A percentile compares a stretch with the other conserved stretches of the same genome.
Evolutionary conservation across 164 flowering plant genomes (phyloP).

Genomic region (Magnolia officinalis): DNA sequence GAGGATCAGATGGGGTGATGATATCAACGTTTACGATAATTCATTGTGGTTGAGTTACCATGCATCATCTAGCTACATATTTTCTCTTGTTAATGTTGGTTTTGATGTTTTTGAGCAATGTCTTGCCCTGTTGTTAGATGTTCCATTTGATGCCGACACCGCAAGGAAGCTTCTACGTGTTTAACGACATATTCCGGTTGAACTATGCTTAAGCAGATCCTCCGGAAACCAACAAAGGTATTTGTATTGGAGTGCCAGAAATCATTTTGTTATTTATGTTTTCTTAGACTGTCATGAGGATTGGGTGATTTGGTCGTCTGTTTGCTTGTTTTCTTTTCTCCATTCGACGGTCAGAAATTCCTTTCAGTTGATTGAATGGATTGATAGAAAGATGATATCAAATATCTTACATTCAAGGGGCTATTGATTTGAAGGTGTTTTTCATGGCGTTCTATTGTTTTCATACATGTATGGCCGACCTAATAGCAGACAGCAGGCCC

Average conservation of each 20-base stretch:
- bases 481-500: too few relatives aligned
- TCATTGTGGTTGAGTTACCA: too few relatives aligned
- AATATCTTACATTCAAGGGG: not conserved
- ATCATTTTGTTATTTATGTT: not conserved
- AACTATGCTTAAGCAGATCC: constrained; percentile 49
- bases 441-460: not conserved
- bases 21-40: not conserved
- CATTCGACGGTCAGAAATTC: not conserved
- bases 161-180: constrained; percentile 61
- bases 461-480: not conserved
- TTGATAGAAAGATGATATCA: not conserved
- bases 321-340: not conserved
- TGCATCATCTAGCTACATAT: not conserved
- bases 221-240: not conserved
- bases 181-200: constrained; percentile 72
- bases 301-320: not conserved
- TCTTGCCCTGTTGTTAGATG: constrained; percentile 35
- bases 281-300: not conserved
- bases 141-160: constrained; percentile 80
- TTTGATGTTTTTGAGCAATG: not conserved
- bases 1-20: not conserved
- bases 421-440: not conserved
- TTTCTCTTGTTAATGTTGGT: not conserved
- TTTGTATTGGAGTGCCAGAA: not conserved
- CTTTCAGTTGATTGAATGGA: not conserved